Conservation (phyloP, 1,284 basidiomycete genomes). For the Trametes pubescens region DNA sequence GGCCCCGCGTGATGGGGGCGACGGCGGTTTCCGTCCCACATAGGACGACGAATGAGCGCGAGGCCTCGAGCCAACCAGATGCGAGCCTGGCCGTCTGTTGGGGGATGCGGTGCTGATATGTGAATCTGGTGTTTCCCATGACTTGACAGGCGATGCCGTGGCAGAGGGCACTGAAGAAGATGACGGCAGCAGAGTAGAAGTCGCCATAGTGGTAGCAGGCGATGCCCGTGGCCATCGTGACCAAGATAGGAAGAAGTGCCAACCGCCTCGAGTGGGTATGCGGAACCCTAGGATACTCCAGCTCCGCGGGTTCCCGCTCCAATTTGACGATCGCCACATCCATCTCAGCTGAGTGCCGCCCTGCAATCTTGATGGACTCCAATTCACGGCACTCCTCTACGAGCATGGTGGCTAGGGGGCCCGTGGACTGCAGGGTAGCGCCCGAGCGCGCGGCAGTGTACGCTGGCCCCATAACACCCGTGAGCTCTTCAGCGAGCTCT, state of each 20-base stretch:
- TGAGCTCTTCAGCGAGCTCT: slow-evolving; percentile 4
- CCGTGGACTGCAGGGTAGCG: slow-evolving; percentile 1
- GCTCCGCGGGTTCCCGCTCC: background rate
- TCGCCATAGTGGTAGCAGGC: slow-evolving; percentile 12
- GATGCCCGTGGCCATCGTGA: slow-evolving; percentile 14
- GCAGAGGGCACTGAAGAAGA: slow-evolving; percentile 19
- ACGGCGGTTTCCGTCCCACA: slow-evolving; percentile 18
- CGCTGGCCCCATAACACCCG: background rate
- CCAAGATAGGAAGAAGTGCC: slow-evolving; percentile 10
- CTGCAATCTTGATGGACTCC: slow-evolving; percentile 2
- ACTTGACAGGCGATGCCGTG: slow-evolving; percentile 19
- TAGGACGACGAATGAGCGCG: slow-evolving; percentile 11
- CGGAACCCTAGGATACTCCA: slow-evolving; percentile 19
- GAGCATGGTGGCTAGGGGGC: slow-evolving; percentile 11
- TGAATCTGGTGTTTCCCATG: slow-evolving; percentile 17
- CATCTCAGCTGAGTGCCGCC: slow-evolving; percentile 8
- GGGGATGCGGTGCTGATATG: slow-evolving; percentile 16
- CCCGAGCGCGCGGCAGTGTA: slow-evolving; percentile 11
- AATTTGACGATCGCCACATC: slow-evolving; percentile 16
- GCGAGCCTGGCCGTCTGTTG: slow-evolving; percentile 7
- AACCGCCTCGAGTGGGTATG: slow-evolving; percentile 11
- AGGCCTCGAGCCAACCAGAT: slow-evolving; percentile 17
- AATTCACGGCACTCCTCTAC: slow-evolving; percentile 13
- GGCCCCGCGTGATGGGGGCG: slow-evolving; percentile 16
- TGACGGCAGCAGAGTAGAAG: slow-evolving; percentile 7